Conservation (phyloP, 2,329 filamentous ascomycete species). For the Chaetomium sp. region DNA sequence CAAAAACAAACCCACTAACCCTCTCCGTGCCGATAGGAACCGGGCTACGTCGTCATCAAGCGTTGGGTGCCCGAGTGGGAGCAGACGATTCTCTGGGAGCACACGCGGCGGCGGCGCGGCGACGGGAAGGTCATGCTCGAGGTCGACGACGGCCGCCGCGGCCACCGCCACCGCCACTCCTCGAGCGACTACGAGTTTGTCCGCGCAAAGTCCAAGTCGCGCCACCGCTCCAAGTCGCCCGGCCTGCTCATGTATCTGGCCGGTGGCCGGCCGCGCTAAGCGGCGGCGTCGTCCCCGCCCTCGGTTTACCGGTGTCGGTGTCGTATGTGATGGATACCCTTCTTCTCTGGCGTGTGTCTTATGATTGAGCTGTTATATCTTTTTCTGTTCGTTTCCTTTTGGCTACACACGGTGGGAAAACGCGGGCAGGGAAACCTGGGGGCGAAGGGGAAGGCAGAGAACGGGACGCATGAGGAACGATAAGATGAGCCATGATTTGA, state of each 20-base stretch:
- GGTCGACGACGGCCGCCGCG: conserved; percentile 48
- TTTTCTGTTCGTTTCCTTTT: neutral
- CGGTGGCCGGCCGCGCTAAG: conserved; percentile 50
- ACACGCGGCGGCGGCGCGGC: conserved; percentile 64
- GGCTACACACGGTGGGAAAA: neutral
- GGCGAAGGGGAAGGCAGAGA: neutral
- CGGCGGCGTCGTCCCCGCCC: neutral
- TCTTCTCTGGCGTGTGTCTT: neutral
- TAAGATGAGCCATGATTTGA: conserved; percentile 23
- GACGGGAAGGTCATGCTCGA: conserved; percentile 49
- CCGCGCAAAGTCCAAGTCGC: conserved; percentile 55
- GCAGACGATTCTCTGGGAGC: conserved; percentile 71
- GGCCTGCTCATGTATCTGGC: conserved; percentile 60
- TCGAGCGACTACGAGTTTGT: conserved; percentile 55
- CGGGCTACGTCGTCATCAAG: conserved; percentile 72
- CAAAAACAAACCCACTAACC: neutral
- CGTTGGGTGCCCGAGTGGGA: conserved; percentile 71
- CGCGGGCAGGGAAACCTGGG: neutral
- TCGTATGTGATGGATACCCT: conserved; percentile 3
- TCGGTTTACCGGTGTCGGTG: neutral
- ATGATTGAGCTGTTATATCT: neutral
- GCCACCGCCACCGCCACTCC: conserved; percentile 42
- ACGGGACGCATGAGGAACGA: conserved; percentile 13
- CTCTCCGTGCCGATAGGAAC: conserved; percentile 50
- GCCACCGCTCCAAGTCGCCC: conserved; percentile 59